phyloP scores from a whole-genome alignment of 2,329 filamentous ascomycete genomes.

The Alternaria triticina region DNA sequence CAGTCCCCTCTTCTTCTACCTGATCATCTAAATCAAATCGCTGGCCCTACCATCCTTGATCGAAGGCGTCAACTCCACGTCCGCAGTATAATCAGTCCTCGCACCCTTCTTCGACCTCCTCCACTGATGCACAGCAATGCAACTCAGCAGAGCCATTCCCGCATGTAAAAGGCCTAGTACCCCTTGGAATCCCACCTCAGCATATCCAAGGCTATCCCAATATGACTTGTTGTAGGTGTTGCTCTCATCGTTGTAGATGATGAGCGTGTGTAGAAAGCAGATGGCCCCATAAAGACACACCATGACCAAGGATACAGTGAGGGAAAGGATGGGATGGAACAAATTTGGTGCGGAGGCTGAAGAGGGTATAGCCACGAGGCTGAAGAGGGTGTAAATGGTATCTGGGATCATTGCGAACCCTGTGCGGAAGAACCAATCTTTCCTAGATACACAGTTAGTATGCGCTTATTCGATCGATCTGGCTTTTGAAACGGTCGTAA shows the following conservation, averaged over 20 bases:
- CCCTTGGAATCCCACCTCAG: not conserved
- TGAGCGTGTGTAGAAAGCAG: not conserved
- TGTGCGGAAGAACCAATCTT: not conserved
- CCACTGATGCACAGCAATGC: not conserved
- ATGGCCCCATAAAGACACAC: not conserved
- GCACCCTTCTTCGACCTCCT: not conserved
- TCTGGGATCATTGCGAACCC: not conserved
- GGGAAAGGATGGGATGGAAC: not conserved
- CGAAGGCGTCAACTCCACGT: not conserved
- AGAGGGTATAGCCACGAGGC: not conserved
- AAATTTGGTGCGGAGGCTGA: not conserved
- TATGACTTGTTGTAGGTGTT: not conserved
- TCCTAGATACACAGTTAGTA: not conserved
- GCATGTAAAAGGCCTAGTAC: not conserved
- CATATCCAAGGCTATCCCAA: not conserved
- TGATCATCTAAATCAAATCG: not conserved
- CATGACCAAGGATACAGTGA: not conserved
- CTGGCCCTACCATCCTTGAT: not conserved
- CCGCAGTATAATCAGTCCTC: not conserved
- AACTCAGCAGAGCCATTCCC: not conserved
- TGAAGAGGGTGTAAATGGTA: not conserved
- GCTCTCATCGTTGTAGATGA: not conserved
- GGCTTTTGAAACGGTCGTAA: not conserved
- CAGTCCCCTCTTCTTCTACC: not conserved
- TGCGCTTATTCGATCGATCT: not conserved